These are phyloP conservation scores for Neocucurbitaria cava DNA, from an alignment of 2,329 filamentous ascomycete species.

Conservation along the genomic window DNA sequence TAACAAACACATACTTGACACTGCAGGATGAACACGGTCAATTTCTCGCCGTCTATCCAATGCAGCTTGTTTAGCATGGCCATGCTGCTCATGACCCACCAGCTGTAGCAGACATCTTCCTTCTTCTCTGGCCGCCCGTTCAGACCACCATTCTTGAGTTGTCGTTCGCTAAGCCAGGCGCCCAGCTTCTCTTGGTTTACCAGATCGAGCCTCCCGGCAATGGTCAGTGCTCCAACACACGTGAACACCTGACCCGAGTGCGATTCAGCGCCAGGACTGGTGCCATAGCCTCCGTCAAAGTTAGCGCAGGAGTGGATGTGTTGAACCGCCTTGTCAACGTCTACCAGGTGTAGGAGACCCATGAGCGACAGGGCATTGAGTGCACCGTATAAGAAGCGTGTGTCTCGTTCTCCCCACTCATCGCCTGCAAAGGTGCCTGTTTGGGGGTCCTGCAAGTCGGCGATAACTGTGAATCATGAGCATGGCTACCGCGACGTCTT, in stretches of 20 bases:
- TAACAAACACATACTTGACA: conserved; percentile 68
- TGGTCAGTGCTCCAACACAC: conserved; percentile 84
- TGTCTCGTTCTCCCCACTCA: conserved; percentile 96
- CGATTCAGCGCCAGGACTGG: conserved; percentile 87
- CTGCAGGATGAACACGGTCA: conserved; percentile 81
- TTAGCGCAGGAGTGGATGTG: conserved; percentile 86
- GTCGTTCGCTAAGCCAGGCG: conserved; percentile 91
- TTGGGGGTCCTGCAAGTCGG: conserved; percentile 77
- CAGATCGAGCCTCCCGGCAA: conserved; percentile 80
- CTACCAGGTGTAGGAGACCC: conserved; percentile 72
- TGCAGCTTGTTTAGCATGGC: conserved; percentile 86
- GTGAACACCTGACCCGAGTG: conserved; percentile 97
- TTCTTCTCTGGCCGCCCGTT: conserved; percentile 95
- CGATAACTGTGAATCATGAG: conserved; percentile 67
- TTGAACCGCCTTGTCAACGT: conserved; percentile 79
- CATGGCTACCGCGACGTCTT: conserved; percentile 9
- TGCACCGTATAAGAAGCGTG: conserved; percentile 89
- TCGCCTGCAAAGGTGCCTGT: conserved; percentile 92
- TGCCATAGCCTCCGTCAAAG: conserved; percentile 92
- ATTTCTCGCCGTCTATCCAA: conserved; percentile 88
- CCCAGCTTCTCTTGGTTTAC: conserved; percentile 83
- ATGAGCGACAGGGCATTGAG: conserved; percentile 90
- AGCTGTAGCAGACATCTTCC: conserved; percentile 98
- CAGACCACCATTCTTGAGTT: conserved; percentile 83
- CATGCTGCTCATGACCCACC: conserved; percentile 95